Base-by-base conservation (phyloP, 345 rosid species). In the Eucalyptus cloeziana region DNA sequence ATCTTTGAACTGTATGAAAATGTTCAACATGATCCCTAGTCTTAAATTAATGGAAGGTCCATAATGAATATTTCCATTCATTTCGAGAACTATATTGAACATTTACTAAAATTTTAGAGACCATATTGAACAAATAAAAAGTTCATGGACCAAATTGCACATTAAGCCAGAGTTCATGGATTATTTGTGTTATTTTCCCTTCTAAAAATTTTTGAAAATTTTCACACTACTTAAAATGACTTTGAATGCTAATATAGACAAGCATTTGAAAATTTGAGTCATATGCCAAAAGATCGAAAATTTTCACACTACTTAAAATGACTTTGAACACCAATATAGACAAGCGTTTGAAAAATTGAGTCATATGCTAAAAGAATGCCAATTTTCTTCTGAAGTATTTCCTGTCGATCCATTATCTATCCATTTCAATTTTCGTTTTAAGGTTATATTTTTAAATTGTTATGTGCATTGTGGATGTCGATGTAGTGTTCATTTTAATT, bases 21-120 rank as follows among this genome's bases (percentile, higher is more conserved):
- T 52, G 5, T 52, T 8, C 1, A 21, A 21, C 0, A 2, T 21
- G 21, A 1, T 52, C 10, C 58, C 0, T 52, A 0, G 25, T 52
- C 10, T 52, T 21, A 4, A 52, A 21, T 52, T 52, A 21, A 52
- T 19, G 24, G 25, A 4, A 8, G 58, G 5, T 8, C 25, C 58
- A 52, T 52, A 52, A 52, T 52, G 10, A 52, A 21, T 52, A 19
- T 52, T 52, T 52, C 4, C 25, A 52, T 52, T 52, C 25, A 19
- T 21, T 52, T 52, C 5, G 0, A 52, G 58, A 0, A 52, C 1
- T 21, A 8, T 52, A 52, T 52, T 52, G 10, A 52, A 52, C 2
- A 52, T 21, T 21, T 21, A 2, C 1, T 25, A 52, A 52, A 21
- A 52, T 21, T 52, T 52, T 7, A 52, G 4, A 1, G 25, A 52